Evolutionary conservation across 495 filamentous ascomycete genomes (phyloP), one percentile per base, ranked within the genome.

Genomic region (Astrothelium subdiscretum): DNA sequence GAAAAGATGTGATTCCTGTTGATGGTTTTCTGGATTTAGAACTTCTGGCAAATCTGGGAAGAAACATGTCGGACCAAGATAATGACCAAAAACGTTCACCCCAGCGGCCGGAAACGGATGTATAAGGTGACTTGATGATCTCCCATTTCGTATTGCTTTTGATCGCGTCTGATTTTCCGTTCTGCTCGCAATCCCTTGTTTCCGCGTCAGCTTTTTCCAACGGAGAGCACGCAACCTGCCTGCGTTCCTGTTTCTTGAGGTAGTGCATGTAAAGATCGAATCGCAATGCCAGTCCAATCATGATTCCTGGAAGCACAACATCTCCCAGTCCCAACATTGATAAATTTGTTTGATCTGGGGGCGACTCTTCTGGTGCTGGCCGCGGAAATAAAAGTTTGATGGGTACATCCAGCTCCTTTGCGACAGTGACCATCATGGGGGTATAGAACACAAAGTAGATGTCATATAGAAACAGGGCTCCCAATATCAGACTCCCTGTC

Each of bases 391-490:
- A 77, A 1, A 98, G 83, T 68, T 97, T 97, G 70, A 96, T 95
- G 0, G 94, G 94, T 2, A 92, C 87, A 70, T 98, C 94, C 31
- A 98, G 77, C 38, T 84, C 85, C 11, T 85, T 96, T 12, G 94
- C 94, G 29, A 98, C 94, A 0, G 92, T 92, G 12, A 97, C 87
- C 94, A 98, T 98, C 68, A 94, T 79, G 1, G 94, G 94, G 78
- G 94, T 98, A 72, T 89, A 98, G 71, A 97, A 98, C 59, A 98
- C 94, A 76, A 97, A 95, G 70, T 91, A 87, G 59, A 98, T 92
- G 67, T 98, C 94, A 68, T 98, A 98, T 67, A 92, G 80, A 72
- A 97, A 97, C 18, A 98, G 78, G 0, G 86, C 88, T 2, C 72
- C 76, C 0, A 97, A 77, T 32, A 98, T 85, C 29, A 90, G 72